A percentile compares a stretch with the other conserved stretches of the same genome.
Conservation (phyloP, 2,329 filamentous ascomycete genomes). For the Colletotrichum godetiae region DNA sequence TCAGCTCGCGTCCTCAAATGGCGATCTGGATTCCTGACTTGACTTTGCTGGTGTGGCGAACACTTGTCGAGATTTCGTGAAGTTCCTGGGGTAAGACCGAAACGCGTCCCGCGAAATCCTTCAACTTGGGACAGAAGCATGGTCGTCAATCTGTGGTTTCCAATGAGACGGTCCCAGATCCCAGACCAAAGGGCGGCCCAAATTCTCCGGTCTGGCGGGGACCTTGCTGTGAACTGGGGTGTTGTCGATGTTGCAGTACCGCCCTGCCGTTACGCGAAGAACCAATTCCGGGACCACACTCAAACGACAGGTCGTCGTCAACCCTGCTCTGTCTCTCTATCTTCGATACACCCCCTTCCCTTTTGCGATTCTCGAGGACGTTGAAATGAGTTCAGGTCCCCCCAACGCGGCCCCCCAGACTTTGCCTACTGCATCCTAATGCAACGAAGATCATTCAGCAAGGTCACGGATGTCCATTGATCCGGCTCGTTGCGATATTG, state of each 20-base stretch:
- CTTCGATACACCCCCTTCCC: not conserved
- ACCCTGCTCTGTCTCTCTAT: not conserved
- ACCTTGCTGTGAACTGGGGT: slow-evolving; percentile 1
- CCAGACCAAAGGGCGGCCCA: slow-evolving; percentile 14
- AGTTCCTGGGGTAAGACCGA: slow-evolving; percentile 7
- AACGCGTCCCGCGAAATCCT: not conserved
- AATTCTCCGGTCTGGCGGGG: slow-evolving; percentile 29
- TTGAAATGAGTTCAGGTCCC: not conserved
- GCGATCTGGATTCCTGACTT: not conserved
- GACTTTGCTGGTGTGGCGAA: not conserved
- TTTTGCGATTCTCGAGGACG: not conserved
- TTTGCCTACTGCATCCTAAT: not conserved
- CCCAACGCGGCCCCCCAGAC: not conserved
- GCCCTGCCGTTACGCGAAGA: slow-evolving; percentile 13
- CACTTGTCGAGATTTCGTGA: not conserved
- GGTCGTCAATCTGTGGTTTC: slow-evolving; percentile 12
- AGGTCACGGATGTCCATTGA: not conserved
- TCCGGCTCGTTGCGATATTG: slow-evolving; percentile 12
- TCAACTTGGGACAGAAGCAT: not conserved
- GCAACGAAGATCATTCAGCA: not conserved
- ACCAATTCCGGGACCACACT: slow-evolving; percentile 9
- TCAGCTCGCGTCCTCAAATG: not conserved
- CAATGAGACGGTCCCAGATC: slow-evolving; percentile 24
- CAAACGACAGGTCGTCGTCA: slow-evolving; percentile 1
- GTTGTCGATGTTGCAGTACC: slow-evolving; percentile 4